phyloP scores from a whole-genome alignment of 805 yeast genomes.

The Candida ulmi region DNA sequence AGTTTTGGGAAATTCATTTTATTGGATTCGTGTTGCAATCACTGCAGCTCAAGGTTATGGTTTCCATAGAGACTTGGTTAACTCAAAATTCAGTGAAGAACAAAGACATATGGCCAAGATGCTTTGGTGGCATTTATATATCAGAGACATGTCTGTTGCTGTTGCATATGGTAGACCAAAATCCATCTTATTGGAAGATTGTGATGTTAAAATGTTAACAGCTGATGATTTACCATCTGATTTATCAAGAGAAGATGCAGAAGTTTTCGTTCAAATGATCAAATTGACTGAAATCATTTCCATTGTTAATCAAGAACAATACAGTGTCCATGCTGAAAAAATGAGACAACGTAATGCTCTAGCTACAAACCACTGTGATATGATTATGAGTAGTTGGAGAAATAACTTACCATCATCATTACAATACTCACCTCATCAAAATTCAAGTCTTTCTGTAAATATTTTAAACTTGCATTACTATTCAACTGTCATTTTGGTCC shows the following conservation, averaged over 20 bases:
- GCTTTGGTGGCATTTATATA: slow-evolving; percentile 74
- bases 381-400: slow-evolving; percentile 75
- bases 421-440: slow-evolving; percentile 55
- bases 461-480: slow-evolving; percentile 65
- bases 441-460: slow-evolving; percentile 43
- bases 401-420: slow-evolving; percentile 57
- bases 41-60: slow-evolving; percentile 74
- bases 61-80: slow-evolving; percentile 51
- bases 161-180: slow-evolving; percentile 73
- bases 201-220: slow-evolving; percentile 69
- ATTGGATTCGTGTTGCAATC: slow-evolving; percentile 67
- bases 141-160: slow-evolving; percentile 64
- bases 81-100: slow-evolving; percentile 31
- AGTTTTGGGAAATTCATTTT: slow-evolving; percentile 58
- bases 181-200: slow-evolving; percentile 62
- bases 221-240: slow-evolving; percentile 59
- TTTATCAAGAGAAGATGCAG: slow-evolving; percentile 43
- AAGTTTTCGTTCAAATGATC: slow-evolving; percentile 56
- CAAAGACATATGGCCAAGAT: slow-evolving; percentile 52
- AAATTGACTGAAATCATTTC: slow-evolving; percentile 70
- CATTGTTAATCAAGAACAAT: slow-evolving; percentile 61
- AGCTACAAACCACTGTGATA: slow-evolving; percentile 54
- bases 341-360: slow-evolving; percentile 39
- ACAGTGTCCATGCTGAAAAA: slow-evolving; percentile 61
- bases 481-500: slow-evolving; percentile 64